These are phyloP conservation scores for Solanum hybrid DNA, from an alignment of 305 asterid genomes.

Conservation along the genomic window DNA sequence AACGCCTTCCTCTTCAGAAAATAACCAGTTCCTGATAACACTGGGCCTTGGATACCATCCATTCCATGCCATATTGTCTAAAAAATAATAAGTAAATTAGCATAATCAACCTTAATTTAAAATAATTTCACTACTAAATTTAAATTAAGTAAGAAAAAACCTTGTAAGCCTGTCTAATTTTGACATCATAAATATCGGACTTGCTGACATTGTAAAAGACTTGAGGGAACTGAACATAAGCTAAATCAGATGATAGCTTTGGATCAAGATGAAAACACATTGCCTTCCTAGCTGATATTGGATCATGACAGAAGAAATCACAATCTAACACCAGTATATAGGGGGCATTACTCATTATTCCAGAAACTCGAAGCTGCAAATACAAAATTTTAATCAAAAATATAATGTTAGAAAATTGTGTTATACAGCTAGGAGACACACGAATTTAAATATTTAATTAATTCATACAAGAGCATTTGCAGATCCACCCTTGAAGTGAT, in stretches of 20 bases:
- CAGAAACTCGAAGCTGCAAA: conserved; percentile 28
- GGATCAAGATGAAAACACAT: conserved; percentile 40
- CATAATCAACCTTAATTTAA: not conserved
- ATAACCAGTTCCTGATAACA: not conserved
- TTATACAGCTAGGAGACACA: not conserved
- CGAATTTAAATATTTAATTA: not conserved
- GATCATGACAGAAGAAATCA: conserved; percentile 29
- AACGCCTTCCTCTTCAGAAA: conserved; percentile 1
- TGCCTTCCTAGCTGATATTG: conserved; percentile 27
- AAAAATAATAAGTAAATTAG: not conserved
- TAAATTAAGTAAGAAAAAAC: not conserved
- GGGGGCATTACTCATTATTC: conserved; percentile 27
- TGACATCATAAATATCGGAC: conserved; percentile 1
- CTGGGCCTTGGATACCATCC: conserved; percentile 9
- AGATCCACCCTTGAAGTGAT: conserved; percentile 13
- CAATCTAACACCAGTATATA: conserved; percentile 26
- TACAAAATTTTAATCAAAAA: not conserved
- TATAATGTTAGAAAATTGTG: not conserved
- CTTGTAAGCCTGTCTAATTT: not conserved
- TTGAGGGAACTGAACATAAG: conserved; percentile 1
- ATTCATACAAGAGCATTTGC: conserved; percentile 3
- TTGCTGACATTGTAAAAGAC: not conserved
- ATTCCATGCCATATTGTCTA: conserved; percentile 7
- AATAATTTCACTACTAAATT: not conserved
- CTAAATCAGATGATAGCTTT: conserved; percentile 15